Evolutionary conservation across 1,284 basidiomycete species (phyloP).

Genomic region (Ustilago sp.): DNA sequence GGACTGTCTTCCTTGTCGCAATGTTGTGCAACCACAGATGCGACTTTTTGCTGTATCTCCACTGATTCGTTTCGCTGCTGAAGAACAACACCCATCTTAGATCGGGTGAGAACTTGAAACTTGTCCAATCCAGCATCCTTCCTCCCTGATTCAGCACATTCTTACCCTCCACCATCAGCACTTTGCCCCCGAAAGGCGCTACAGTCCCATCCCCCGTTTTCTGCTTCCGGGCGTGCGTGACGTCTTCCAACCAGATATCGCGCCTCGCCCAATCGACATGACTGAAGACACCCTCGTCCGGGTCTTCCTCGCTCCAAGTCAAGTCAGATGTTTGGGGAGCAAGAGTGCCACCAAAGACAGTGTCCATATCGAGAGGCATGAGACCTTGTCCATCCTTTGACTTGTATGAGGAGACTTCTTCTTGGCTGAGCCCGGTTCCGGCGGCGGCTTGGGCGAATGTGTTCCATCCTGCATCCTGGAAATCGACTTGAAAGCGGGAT

Average conservation of each 20-base stretch:
- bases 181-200: constrained; percentile 54
- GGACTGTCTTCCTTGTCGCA: constrained; percentile 76
- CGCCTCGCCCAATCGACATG: constrained; percentile 47
- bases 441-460: constrained; percentile 28
- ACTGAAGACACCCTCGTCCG: constrained; percentile 63
- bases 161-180: constrained; percentile 47
- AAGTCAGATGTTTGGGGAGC: constrained; percentile 39
- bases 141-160: constrained; percentile 52
- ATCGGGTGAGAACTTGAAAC: constrained; percentile 57
- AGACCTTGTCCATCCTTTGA: constrained; percentile 26
- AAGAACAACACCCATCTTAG: constrained; percentile 57
- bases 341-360: constrained; percentile 53
- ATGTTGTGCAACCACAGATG: constrained; percentile 87
- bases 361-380: constrained; percentile 56
- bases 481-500: constrained; percentile 39
- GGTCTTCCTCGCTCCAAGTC: constrained; percentile 51
- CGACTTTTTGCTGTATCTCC: constrained; percentile 87
- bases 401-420: constrained; percentile 35
- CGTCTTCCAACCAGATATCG: constrained; percentile 62
- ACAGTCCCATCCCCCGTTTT: constrained; percentile 56
- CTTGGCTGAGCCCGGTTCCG: constrained; percentile 16
- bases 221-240: constrained; percentile 52
- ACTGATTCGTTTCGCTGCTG: constrained; percentile 76
- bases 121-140: constrained; percentile 46
- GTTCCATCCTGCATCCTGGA: constrained; percentile 46